Evolutionary conservation across 148 eudicot genomes (phyloP), one percentile per base, ranked within the genome.

Genomic region (Polygonum aviculare): DNA sequence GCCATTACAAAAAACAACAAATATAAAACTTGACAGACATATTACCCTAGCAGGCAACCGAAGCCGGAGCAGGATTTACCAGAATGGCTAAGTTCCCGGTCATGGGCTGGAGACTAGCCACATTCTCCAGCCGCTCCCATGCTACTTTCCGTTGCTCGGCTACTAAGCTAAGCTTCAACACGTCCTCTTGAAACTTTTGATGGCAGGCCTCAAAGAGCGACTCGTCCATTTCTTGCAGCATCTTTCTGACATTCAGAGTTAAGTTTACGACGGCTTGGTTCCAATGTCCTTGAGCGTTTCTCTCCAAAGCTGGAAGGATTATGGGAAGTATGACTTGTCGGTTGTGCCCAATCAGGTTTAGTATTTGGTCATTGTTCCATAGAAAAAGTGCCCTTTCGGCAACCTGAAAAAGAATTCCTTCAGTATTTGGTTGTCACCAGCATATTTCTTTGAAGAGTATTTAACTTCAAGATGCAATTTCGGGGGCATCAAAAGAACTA

Each of bases 351-450:
- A 90, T 87, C 19, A 94, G 88, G 83, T 90, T 92, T 65, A 90
- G 78, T 73, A 94, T 81, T 85, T 89, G 98, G 79, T 94, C 97
- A 74, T 90, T 94, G 73, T 92, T 94, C 98, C 98, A 92, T 18
- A 94, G 76, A 86, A 90, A 90, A 15, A 94, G 88, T 57, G 97
- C 93, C 84, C 98, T 89, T 78, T 94, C 98, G 57, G 98, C 98
- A 74, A 94, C 98, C 98, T 94, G 86, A 63, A 79, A 15, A 26
- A 45, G 16, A 57, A 7, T n/a, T n/a, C n/a, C n/a, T n/a, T n/a
- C n/a, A n/a, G n/a, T n/a, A n/a, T n/a, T n/a, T n/a, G n/a, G n/a
- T n/a, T n/a, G n/a, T n/a, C n/a, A n/a, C n/a, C n/a, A n/a, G n/a
- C n/a, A n/a, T n/a, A n/a, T n/a, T n/a, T n/a, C n/a, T n/a, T n/a